These are phyloP conservation scores for Boletus tylopilopsis DNA, from an alignment of 768 basidiomycete genomes.

Conservation along the genomic window DNA sequence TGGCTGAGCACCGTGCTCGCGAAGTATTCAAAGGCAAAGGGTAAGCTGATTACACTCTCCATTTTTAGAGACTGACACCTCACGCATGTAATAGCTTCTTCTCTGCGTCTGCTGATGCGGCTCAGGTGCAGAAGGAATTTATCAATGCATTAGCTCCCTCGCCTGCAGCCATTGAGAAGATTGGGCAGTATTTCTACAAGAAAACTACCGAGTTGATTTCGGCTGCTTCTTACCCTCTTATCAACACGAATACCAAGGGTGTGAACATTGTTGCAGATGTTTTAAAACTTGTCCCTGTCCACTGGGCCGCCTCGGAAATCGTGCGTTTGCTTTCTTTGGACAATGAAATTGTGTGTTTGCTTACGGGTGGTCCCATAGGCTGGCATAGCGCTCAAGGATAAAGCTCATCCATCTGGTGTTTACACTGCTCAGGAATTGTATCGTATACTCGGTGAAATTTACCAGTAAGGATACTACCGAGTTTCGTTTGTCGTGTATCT, in stretches of 20 bases:
- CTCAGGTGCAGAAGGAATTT: slow-evolving; percentile 43
- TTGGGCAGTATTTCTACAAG: slow-evolving; percentile 61
- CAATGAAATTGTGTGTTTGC: neutral
- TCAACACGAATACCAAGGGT: slow-evolving; percentile 48
- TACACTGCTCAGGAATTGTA: slow-evolving; percentile 64
- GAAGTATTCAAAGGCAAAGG: slow-evolving; percentile 58
- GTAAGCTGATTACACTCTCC: slow-evolving; percentile 33
- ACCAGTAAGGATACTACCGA: slow-evolving; percentile 42
- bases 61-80: slow-evolving; percentile 1
- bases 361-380: slow-evolving; percentile 41
- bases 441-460: slow-evolving; percentile 64
- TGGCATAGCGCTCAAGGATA: slow-evolving; percentile 67
- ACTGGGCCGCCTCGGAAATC: slow-evolving; percentile 68
- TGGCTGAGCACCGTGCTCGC: slow-evolving; percentile 48
- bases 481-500: neutral
- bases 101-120: slow-evolving; percentile 44
- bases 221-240: slow-evolving; percentile 49
- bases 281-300: slow-evolving; percentile 57
- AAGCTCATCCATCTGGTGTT: slow-evolving; percentile 46
- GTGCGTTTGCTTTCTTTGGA: slow-evolving; percentile 38
- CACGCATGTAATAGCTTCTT: slow-evolving; percentile 52
- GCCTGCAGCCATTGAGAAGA: slow-evolving; percentile 44
- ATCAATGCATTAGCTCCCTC: slow-evolving; percentile 44
- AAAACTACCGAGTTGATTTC: slow-evolving; percentile 59
- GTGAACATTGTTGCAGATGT: slow-evolving; percentile 72